phyloP scores from a whole-genome alignment of 768 basidiomycete genomes.

The Pleurotus ostreatus region DNA sequence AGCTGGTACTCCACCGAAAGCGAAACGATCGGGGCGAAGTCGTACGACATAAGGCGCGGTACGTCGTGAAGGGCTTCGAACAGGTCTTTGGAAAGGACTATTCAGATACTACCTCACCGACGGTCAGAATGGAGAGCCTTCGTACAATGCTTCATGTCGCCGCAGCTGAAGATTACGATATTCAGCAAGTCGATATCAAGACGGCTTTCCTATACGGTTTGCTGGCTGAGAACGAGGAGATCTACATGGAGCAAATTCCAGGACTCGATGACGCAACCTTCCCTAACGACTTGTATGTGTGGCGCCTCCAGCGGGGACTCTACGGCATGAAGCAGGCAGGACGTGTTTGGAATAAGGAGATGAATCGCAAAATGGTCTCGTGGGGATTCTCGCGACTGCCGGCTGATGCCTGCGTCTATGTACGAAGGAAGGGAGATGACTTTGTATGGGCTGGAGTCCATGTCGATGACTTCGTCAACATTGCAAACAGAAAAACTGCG shows the following conservation, averaged over 20 bases:
- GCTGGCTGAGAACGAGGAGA: conserved; percentile 11
- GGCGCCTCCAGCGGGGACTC: conserved; percentile 7
- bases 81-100: no score
- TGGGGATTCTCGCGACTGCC: conserved; percentile 10
- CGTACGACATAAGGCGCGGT: conserved; percentile 21
- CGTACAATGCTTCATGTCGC: no score
- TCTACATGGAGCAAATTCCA: conserved; percentile 13
- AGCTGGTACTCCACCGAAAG: conserved; percentile 37
- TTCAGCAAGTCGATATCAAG: conserved; percentile 6
- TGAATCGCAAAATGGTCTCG: conserved; percentile 10
- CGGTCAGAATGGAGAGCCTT: no score
- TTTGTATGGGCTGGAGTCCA: neutral
- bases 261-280: conserved; percentile 1
- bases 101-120: no score
- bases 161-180: no score
- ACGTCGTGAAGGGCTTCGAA: conserved; percentile 13
- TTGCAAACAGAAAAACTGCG: no score
- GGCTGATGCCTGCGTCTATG: neutral
- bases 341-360: conserved; percentile 18
- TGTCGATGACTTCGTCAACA: neutral
- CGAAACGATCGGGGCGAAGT: conserved; percentile 29
- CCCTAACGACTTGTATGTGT: neutral
- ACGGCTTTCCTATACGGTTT: conserved; percentile 17
- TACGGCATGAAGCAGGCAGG: conserved; percentile 33
- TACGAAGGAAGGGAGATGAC: neutral